phyloP scores from a whole-genome alignment of 768 basidiomycete species.

The Kwoniella europaea region DNA sequence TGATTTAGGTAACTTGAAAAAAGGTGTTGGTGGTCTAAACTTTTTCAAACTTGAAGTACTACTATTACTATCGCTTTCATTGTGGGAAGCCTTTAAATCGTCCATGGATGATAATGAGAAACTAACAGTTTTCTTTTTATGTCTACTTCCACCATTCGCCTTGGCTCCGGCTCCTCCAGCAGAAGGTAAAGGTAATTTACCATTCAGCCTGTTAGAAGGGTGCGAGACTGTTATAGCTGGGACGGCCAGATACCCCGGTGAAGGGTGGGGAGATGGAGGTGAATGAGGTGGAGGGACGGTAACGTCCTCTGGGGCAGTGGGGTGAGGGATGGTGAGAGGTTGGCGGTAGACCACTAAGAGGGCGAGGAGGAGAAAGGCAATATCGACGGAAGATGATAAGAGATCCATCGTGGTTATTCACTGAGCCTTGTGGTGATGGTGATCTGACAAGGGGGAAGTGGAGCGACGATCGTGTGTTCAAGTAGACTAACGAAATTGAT shows the following conservation, averaged over 20 bases:
- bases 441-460: not conserved
- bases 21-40: conserved; percentile 31
- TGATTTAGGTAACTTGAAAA: conserved; percentile 2
- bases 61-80: too few relatives aligned
- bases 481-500: not conserved
- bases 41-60: not conserved
- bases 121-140: conserved; percentile 25
- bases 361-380: conserved; percentile 21
- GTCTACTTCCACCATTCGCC: not conserved
- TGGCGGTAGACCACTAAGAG: conserved; percentile 18
- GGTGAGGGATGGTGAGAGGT: not conserved
- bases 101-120: conserved; percentile 34
- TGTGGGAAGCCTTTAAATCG: conserved; percentile 20
- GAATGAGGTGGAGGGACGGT: not conserved
- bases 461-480: not conserved
- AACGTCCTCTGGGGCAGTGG: not conserved
- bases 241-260: conserved; percentile 6
- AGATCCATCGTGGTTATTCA: conserved; percentile 6
- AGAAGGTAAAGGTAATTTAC: conserved; percentile 8
- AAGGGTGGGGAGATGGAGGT: conserved; percentile 1
- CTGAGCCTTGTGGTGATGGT: not conserved
- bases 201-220: not conserved
- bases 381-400: conserved; percentile 14
- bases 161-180: conserved; percentile 6
- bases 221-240: conserved; percentile 14